Conservation (phyloP, 2,329 filamentous ascomycete genomes). For the Amauroascus niger region DNA sequence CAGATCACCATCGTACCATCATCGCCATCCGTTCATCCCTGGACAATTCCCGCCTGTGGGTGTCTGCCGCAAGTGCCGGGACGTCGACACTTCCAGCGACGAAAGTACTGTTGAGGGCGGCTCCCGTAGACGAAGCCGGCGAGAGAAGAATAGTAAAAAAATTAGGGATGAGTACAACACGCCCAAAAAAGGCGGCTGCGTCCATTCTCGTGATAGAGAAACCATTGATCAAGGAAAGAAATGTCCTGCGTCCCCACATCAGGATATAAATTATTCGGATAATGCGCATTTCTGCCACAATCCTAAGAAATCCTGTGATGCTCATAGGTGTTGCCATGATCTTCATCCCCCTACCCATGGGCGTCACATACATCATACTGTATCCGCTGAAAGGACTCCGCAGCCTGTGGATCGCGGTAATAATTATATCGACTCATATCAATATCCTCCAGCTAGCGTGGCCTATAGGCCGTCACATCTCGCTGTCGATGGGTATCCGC, state of each 20-base stretch:
- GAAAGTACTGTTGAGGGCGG: slow-evolving; percentile 3
- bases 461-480: background rate
- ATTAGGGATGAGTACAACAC: background rate
- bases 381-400: background rate
- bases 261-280: background rate
- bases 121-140: background rate
- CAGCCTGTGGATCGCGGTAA: background rate
- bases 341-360: background rate
- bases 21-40: slow-evolving; percentile 7
- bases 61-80: slow-evolving; percentile 14
- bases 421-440: background rate
- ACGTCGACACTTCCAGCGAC: slow-evolving; percentile 10
- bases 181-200: background rate
- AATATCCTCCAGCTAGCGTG: background rate
- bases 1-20: slow-evolving; percentile 13
- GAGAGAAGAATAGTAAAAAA: background rate
- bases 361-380: slow-evolving; percentile 1
- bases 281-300: background rate
- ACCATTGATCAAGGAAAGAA: background rate
- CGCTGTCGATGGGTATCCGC: background rate
- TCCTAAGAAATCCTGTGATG: background rate
- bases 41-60: background rate
- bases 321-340: slow-evolving; percentile 1
- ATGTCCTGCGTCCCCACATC: background rate
- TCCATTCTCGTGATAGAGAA: background rate